These are phyloP conservation scores for Penstemon davidsonii DNA, from an alignment of 257 asterid genomes.

Conservation along the genomic window DNA sequence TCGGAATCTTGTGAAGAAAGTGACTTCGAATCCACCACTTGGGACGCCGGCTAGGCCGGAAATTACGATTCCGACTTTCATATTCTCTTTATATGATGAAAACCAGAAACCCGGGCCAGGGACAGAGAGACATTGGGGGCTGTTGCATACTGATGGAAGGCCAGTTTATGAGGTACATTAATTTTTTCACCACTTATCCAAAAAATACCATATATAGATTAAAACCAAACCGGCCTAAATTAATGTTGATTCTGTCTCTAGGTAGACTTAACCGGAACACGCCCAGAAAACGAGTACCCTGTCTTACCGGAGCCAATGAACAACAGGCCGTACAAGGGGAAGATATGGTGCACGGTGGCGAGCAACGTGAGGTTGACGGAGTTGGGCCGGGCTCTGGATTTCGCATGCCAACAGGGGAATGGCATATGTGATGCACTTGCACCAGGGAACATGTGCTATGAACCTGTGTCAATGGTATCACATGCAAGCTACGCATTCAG, in stretches of 20 bases:
- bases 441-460: constrained; percentile 60
- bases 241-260: background rate
- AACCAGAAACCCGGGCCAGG: constrained; percentile 58
- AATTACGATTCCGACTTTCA: constrained; percentile 47
- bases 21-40: constrained; percentile 38
- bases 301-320: constrained; percentile 37
- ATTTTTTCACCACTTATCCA: no score
- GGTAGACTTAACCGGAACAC: constrained; percentile 56
- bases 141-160: constrained; percentile 41
- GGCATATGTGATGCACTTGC: constrained; percentile 60
- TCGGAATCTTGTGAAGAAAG: constrained; percentile 46
- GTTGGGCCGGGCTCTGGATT: constrained; percentile 43
- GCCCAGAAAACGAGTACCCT: constrained; percentile 27
- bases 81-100: constrained; percentile 67
- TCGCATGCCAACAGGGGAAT: constrained; percentile 48
- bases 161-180: constrained; percentile 49
- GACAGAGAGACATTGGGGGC: constrained; percentile 80
- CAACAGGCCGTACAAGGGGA: constrained; percentile 56
- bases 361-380: constrained; percentile 15
- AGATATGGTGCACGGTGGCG: constrained; percentile 68
- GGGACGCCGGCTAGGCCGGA: constrained; percentile 86
- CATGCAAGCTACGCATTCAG: constrained; percentile 87
- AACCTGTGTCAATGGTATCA: constrained; percentile 47
- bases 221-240: no score
- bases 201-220: no score